Conservation (phyloP, 495 filamentous ascomycete species). For the Trichoderma reesei region DNA sequence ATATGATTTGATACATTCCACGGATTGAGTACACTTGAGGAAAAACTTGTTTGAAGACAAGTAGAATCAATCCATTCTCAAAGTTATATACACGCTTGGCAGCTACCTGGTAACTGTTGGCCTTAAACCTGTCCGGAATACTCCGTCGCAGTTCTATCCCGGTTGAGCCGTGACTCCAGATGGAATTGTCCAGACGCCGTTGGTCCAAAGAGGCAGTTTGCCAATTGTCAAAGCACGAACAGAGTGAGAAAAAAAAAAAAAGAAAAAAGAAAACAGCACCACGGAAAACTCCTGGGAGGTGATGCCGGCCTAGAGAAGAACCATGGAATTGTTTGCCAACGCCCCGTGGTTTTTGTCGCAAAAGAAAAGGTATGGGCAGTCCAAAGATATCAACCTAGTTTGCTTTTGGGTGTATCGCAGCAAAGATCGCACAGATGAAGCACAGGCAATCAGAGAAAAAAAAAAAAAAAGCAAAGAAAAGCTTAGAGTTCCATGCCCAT, state of each 20-base stretch:
- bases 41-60: background rate
- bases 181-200: background rate
- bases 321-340: background rate
- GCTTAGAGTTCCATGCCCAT: constrained; percentile 69
- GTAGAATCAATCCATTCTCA: background rate
- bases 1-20: background rate
- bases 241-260: background rate
- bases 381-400: too few species aligned
- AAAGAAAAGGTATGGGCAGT: too few species aligned
- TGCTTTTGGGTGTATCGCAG: too few species aligned
- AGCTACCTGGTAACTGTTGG: background rate
- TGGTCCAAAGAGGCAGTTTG: background rate
- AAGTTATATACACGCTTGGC: background rate
- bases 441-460: background rate
- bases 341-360: background rate
- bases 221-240: background rate
- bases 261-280: background rate
- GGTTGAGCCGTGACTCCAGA: background rate
- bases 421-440: background rate
- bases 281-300: background rate
- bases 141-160: background rate
- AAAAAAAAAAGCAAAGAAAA: constrained; percentile 17
- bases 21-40: background rate
- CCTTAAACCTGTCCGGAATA: background rate
- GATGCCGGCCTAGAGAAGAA: background rate